Conservation (phyloP, 2,329 filamentous ascomycete species). For the Clathrospora elynae region DNA sequence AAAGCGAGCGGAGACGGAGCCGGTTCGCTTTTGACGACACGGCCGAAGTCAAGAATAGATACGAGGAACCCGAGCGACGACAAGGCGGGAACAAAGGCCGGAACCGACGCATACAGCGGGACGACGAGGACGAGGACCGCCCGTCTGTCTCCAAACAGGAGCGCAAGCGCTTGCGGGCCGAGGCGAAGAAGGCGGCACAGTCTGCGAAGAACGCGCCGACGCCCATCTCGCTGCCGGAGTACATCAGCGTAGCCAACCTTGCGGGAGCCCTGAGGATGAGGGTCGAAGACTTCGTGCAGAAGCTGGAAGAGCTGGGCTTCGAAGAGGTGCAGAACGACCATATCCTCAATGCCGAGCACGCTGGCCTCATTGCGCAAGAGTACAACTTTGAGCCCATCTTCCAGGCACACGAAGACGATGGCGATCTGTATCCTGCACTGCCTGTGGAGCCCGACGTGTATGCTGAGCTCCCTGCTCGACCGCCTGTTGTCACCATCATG, state of each 20-base stretch:
- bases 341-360: conserved; percentile 87
- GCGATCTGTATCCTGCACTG: conserved; percentile 71
- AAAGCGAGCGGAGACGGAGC: conserved; percentile 29
- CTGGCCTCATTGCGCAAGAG: conserved; percentile 86
- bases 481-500: conserved; percentile 98
- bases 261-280: conserved; percentile 75
- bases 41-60: conserved; percentile 31
- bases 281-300: conserved; percentile 70
- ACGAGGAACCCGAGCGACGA: conserved; percentile 40
- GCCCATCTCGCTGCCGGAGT: conserved; percentile 80
- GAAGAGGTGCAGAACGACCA: conserved; percentile 82
- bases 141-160: conserved; percentile 31
- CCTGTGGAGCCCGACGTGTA: conserved; percentile 62
- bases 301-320: conserved; percentile 88
- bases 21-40: conserved; percentile 36
- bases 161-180: conserved; percentile 40
- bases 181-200: conserved; percentile 44
- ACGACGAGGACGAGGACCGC: conserved; percentile 33
- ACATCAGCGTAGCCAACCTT: conserved; percentile 84
- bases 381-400: conserved; percentile 89
- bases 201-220: conserved; percentile 36
- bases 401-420: conserved; percentile 63
- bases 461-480: conserved; percentile 70
- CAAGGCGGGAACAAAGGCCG: conserved; percentile 20
- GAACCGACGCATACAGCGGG: conserved; percentile 29